Conservation (phyloP, 331 rosid species). For the Arachis monticola region DNA sequence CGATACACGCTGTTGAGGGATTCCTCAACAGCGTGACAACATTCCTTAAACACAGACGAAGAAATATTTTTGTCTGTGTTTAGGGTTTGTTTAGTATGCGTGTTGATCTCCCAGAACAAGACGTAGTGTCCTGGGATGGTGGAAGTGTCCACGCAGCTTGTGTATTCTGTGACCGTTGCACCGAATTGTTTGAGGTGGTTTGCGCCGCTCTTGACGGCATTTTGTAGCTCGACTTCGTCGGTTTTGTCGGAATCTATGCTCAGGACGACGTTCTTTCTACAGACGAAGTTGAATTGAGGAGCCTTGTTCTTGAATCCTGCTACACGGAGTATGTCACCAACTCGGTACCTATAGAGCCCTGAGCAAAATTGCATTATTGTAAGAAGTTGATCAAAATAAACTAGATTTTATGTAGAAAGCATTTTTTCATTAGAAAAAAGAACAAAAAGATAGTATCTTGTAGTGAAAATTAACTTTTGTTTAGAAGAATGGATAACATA, state of each 20-base stretch:
- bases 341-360: constrained; percentile 66
- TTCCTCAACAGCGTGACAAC: constrained; percentile 55
- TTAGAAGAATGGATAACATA: too few species aligned
- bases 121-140: constrained; percentile 67
- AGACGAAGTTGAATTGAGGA: constrained; percentile 65
- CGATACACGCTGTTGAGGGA: constrained; percentile 57
- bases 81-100: neutral
- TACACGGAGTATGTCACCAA: constrained; percentile 64
- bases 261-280: constrained; percentile 60
- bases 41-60: constrained; percentile 47
- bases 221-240: constrained; percentile 65
- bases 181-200: constrained; percentile 43
- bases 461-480: too few species aligned
- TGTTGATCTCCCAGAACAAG: constrained; percentile 58
- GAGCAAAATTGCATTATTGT: constrained; percentile 24
- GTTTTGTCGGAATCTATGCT: constrained; percentile 66
- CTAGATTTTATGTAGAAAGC: neutral
- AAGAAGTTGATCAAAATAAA: neutral
- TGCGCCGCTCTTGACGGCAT: constrained; percentile 56
- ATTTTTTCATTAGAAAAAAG: too few species aligned
- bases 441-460: too few species aligned
- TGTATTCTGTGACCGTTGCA: constrained; percentile 55
- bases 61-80: constrained; percentile 32
- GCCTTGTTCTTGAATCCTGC: constrained; percentile 75
- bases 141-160: constrained; percentile 54